Evolutionary conservation across 2,329 filamentous ascomycete species (phyloP), one percentile per base, ranked within the genome.

Genomic region (Pseudogymnoascus sp.): DNA sequence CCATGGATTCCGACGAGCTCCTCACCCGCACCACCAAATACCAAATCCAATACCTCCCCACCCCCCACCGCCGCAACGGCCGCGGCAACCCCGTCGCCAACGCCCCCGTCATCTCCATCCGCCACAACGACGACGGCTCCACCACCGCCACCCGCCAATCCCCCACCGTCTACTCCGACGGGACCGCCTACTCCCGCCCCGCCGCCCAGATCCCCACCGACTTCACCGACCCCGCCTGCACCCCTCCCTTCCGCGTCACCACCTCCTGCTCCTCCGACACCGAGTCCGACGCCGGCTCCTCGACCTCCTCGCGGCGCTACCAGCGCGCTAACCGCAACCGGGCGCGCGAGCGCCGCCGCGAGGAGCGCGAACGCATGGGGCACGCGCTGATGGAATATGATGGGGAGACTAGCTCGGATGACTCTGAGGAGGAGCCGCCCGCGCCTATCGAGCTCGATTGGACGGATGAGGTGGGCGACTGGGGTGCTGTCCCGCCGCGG

Each of bases 1-100:
- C 90, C 54, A 96, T 97, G 93, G 84, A 86, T 43, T 84, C 87
- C 39, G 87, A 96, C 69, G 88, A 95, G 66, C 79, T 95, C 1
- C 77, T 95, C 48, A 83, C 81, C 19, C 83, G 88, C 65, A 95
- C 91, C 10, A 83, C 89, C 6, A 83, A 86, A 66, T 93, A 93
- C 73, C 85, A 90, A 68, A 87, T 93, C 25, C 85, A 88, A 69
- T 91, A 89, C 43, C 72, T 72, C 8, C 70, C 72, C 13, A 60
- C 71, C 2, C 66, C 65, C 61, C 45, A 63, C 7, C 67, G 69
- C 63, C 66, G 65, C 23, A 67, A 67, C 37, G 60, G 37, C n/a
- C 62, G 66, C 21, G 71, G 74, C 45, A 71, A 70, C 61, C 70
- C 72, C 21, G 67, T 68, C 37, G 73, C 74, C 37, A 69, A 72